Evolutionary conservation across 108 stramenopile species (phyloP).

Genomic region (Discostella stelligeroides): DNA sequence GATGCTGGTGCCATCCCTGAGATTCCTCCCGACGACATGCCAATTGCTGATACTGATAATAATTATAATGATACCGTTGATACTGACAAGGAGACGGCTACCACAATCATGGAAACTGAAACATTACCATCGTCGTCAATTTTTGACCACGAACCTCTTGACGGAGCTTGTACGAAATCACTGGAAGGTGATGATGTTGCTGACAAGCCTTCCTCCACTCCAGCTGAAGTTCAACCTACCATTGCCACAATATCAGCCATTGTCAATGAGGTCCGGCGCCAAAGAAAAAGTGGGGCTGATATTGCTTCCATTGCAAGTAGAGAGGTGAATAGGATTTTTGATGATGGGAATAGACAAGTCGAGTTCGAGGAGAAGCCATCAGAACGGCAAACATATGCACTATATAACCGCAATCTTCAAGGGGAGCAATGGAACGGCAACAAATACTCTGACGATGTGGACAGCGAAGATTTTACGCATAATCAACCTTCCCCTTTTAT

Average conservation of each 20-base stretch:
- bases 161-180: neutral
- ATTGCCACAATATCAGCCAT: constrained; percentile 6
- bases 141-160: no score
- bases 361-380: no score
- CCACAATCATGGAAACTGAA: neutral
- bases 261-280: neutral
- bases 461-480: neutral
- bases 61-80: no score
- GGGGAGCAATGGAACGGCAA: neutral
- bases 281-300: neutral
- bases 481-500: neutral
- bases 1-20: neutral
- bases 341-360: neutral
- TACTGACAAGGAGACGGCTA: neutral
- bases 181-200: neutral
- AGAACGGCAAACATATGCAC: neutral
- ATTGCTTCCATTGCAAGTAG: neutral
- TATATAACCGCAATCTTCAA: neutral
- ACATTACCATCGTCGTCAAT: neutral
- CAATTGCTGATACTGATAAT: no score
- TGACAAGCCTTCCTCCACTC: neutral
- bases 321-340: neutral
- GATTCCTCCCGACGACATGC: neutral
- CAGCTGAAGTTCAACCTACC: neutral
- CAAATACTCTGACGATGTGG: neutral